Conservation (phyloP, 1,284 basidiomycete genomes). For the Gomphus sp. region DNA sequence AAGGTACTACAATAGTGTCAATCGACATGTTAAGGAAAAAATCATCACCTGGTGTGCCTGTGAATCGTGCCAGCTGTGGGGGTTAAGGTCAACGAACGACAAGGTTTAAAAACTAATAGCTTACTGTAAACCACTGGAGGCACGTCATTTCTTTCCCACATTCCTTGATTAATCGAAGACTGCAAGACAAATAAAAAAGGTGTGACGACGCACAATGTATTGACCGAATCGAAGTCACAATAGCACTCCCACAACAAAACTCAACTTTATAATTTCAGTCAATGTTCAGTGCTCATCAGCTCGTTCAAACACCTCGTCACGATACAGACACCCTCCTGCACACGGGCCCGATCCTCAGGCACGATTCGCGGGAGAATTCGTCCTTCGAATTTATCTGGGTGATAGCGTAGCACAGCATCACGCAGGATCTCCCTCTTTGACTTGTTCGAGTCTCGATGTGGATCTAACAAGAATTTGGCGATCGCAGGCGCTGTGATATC, state of each 20-base stretch:
- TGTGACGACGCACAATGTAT: background rate
- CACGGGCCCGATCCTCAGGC: constrained; percentile 38
- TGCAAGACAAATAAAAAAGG: no score
- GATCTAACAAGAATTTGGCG: constrained; percentile 44
- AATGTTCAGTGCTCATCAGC: constrained; percentile 18
- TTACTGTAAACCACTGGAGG: no score
- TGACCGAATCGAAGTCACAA: background rate
- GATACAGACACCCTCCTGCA: constrained; percentile 34
- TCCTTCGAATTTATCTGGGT: constrained; percentile 58
- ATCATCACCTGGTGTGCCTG: no score
- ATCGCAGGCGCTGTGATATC: constrained; percentile 37
- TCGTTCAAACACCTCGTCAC: constrained; percentile 25
- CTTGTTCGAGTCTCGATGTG: constrained; percentile 30
- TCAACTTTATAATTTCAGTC: background rate
- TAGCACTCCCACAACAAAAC: background rate
- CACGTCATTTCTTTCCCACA: no score
- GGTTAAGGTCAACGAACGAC: no score
- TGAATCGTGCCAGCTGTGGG: no score
- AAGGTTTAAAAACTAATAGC: no score
- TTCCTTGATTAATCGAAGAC: no score
- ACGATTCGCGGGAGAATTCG: constrained; percentile 39
- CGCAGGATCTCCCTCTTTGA: constrained; percentile 47
- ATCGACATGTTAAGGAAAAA: no score
- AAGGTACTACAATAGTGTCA: no score
- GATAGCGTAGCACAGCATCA: constrained; percentile 56